Percentiles rank a stretch among this genome's conserved stretches.
Evolutionary conservation across 352 stramenopile genomes (phyloP).

Genomic region (Globisporangium splendens): DNA sequence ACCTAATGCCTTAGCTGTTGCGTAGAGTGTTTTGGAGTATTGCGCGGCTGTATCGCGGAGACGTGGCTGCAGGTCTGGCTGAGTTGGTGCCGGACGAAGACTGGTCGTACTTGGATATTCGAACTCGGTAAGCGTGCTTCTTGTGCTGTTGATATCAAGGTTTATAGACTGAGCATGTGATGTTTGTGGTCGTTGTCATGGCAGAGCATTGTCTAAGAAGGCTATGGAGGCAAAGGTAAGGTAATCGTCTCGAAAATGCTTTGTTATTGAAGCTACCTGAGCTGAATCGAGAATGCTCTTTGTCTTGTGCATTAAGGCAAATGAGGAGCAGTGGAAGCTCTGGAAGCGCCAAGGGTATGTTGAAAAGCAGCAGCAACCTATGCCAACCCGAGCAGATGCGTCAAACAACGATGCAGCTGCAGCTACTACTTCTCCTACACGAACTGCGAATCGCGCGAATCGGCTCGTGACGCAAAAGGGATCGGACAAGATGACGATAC

Average conservation of each 20-base stretch:
- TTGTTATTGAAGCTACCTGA: conserved; percentile 13
- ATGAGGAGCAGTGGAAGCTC: conserved; percentile 63
- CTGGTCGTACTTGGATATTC: conserved; percentile 79
- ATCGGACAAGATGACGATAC: conserved; percentile 11
- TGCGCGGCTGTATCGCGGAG: conserved; percentile 68
- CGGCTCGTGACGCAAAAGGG: not conserved
- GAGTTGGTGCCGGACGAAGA: conserved; percentile 75
- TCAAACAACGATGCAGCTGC: conserved; percentile 1
- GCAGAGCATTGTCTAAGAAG: conserved; percentile 69
- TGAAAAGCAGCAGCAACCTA: conserved; percentile 7
- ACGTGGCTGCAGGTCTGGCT: conserved; percentile 61
- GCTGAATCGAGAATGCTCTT: not conserved
- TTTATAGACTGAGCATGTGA: not conserved
- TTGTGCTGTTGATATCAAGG: not conserved
- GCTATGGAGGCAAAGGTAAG: conserved; percentile 64
- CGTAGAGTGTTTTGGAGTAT: conserved; percentile 84
- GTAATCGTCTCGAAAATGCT: too few species aligned
- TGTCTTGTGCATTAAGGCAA: conserved; percentile 31
- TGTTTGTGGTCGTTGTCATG: conserved; percentile 7
- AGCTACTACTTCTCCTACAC: not conserved
- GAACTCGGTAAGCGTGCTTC: conserved; percentile 37
- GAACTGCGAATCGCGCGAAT: too few species aligned
- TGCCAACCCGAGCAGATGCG: not conserved
- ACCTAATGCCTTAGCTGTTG: not conserved
- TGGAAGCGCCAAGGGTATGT: conserved; percentile 44